These are phyloP conservation scores for Thelephora ganbajun DNA, from an alignment of 768 basidiomycete genomes.

Conservation along the genomic window DNA sequence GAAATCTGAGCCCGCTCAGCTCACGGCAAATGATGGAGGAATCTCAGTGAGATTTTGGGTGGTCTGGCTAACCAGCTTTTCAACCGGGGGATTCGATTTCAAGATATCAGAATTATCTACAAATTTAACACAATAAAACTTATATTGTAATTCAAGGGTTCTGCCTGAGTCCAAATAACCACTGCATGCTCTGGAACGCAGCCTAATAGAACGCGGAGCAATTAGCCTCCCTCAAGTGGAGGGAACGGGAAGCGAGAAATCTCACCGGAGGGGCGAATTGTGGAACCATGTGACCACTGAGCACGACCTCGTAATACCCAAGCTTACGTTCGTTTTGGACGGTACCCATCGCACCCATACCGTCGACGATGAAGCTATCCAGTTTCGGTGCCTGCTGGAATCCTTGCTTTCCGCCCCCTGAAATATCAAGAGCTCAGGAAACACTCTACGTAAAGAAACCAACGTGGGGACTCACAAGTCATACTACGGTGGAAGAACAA, in stretches of 20 bases:
- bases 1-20: too few relatives aligned
- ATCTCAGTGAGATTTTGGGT: too few relatives aligned
- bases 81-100: too few relatives aligned
- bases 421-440: conserved; percentile 5
- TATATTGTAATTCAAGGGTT: conserved; percentile 20
- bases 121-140: too few relatives aligned
- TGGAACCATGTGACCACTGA: conserved; percentile 68
- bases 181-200: conserved; percentile 57
- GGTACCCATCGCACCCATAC: conserved; percentile 52
- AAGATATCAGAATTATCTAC: too few relatives aligned
- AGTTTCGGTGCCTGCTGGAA: conserved; percentile 55
- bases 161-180: conserved; percentile 46
- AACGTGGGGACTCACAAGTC: not conserved
- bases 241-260: not conserved
- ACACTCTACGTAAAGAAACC: not conserved
- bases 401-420: conserved; percentile 54
- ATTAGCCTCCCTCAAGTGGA: not conserved
- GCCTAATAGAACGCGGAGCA: conserved; percentile 25
- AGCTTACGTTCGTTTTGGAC: conserved; percentile 54
- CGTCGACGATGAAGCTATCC: conserved; percentile 60
- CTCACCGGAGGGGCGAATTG: conserved; percentile 47
- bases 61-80: too few relatives aligned
- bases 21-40: too few relatives aligned
- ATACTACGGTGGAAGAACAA: not conserved
- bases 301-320: conserved; percentile 50